These are phyloP conservation scores for Colletotrichum cereale DNA, from an alignment of 2,329 filamentous ascomycete species.

Conservation along the genomic window DNA sequence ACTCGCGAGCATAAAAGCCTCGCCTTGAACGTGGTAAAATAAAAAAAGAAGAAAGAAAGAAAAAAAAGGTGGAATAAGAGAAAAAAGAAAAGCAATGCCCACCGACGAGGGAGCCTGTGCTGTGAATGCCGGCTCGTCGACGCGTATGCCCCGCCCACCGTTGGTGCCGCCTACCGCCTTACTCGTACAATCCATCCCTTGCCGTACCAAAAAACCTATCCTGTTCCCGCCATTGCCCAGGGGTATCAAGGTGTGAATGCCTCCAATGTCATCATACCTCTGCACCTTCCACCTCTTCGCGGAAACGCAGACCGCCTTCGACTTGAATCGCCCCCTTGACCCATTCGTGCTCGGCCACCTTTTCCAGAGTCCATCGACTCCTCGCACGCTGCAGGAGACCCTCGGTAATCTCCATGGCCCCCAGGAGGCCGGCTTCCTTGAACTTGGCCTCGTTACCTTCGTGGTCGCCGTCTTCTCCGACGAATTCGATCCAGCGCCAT, in stretches of 20 bases:
- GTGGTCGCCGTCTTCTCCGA: conserved; percentile 87
- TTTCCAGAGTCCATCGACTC: conserved; percentile 80
- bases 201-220: conserved; percentile 10
- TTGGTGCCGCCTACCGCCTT: conserved; percentile 9
- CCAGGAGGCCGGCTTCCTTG: conserved; percentile 74
- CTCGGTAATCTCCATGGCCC: conserved; percentile 86
- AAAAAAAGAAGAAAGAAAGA: conserved; percentile 36
- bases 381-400: conserved; percentile 85
- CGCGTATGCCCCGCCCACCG: conserved; percentile 12
- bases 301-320: conserved; percentile 70
- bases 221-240: conserved; percentile 21
- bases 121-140: conserved; percentile 12
- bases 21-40: conserved; percentile 38
- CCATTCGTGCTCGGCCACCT: conserved; percentile 81
- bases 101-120: conserved; percentile 1
- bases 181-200: conserved; percentile 31
- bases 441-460: conserved; percentile 74
- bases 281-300: conserved; percentile 70
- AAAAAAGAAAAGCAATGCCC: conserved; percentile 27
- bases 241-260: conserved; percentile 20
- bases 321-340: conserved; percentile 80
- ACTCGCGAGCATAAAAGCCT: conserved; percentile 17
- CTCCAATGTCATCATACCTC: conserved; percentile 55
- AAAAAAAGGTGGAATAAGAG: conserved; percentile 29
- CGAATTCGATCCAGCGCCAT: conserved; percentile 93